These are phyloP conservation scores for Casaregolazyma suthepensis DNA, from an alignment of 1,139 yeast genomes.

Conservation along the genomic window DNA sequence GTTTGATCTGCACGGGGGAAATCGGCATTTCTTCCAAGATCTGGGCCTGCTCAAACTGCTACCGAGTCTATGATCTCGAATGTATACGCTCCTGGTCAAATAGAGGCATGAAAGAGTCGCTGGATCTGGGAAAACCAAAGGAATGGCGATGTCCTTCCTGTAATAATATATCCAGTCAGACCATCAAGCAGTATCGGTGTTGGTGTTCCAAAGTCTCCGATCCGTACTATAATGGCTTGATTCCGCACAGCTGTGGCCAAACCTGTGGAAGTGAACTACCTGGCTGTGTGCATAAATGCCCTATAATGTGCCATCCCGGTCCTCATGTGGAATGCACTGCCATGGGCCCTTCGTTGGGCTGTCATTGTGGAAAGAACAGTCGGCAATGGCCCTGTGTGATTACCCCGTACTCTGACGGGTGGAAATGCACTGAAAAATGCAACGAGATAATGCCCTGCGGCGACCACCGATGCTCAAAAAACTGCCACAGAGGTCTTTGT, in stretches of 20 bases:
- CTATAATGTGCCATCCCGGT: constrained; percentile 81
- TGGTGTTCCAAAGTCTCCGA: constrained; percentile 83
- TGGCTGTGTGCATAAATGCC: constrained; percentile 58
- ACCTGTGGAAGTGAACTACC: constrained; percentile 54
- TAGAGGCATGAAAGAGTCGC: constrained; percentile 42
- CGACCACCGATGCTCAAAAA: constrained; percentile 52
- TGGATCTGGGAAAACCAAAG: constrained; percentile 24
- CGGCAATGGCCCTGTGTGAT: constrained; percentile 67
- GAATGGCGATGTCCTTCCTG: constrained; percentile 91
- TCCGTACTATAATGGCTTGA: constrained; percentile 54
- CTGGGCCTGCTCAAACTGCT: constrained; percentile 72
- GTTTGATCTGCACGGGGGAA: constrained; percentile 81
- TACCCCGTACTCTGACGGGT: constrained; percentile 63
- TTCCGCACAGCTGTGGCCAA: constrained; percentile 89
- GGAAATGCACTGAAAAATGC: constrained; percentile 64
- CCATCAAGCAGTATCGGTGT: constrained; percentile 65
- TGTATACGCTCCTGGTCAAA: constrained; percentile 81
- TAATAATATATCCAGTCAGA: constrained; percentile 45
- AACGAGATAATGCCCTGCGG: constrained; percentile 62
- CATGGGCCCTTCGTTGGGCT: constrained; percentile 59
- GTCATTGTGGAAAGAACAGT: constrained; percentile 67
- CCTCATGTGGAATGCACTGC: constrained; percentile 81
- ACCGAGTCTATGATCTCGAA: constrained; percentile 71
- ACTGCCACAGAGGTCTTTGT: constrained; percentile 74
- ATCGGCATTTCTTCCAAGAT: constrained; percentile 59